phyloP scores from a whole-genome alignment of 2,329 filamentous ascomycete genomes.

The Ambrosiella xylebori region DNA sequence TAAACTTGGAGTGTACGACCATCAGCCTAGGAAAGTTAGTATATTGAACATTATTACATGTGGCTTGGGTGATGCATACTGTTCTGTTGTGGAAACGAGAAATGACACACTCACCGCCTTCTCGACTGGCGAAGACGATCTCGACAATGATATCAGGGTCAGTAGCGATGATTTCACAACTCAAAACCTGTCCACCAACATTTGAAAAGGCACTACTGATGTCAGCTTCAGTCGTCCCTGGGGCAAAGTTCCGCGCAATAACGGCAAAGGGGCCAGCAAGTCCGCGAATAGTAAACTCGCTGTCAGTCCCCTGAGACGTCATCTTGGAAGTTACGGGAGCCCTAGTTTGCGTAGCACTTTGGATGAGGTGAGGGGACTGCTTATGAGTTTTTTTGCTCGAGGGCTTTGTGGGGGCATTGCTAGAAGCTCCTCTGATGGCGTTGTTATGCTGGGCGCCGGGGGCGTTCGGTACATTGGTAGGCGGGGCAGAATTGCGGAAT shows the following conservation, averaged over 20 bases:
- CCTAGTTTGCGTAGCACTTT: neutral
- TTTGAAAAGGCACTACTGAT: slow-evolving; percentile 69
- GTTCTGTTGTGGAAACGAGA: slow-evolving; percentile 63
- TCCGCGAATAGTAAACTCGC: slow-evolving; percentile 53
- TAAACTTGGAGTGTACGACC: slow-evolving; percentile 59
- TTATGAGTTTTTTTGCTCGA: neutral
- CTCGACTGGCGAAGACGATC: slow-evolving; percentile 53
- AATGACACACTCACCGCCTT: slow-evolving; percentile 59
- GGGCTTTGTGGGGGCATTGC: neutral
- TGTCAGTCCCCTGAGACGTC: neutral
- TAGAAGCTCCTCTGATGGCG: neutral
- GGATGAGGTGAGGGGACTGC: neutral
- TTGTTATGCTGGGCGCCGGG: neutral
- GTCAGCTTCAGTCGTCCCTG: slow-evolving; percentile 64
- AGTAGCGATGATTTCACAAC: slow-evolving; percentile 50
- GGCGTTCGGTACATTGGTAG: neutral
- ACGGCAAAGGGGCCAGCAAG: slow-evolving; percentile 54
- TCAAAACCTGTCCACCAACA: slow-evolving; percentile 49
- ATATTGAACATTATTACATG: neutral
- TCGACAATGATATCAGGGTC: slow-evolving; percentile 60
- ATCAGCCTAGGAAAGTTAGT: slow-evolving; percentile 39
- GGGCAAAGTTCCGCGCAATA: slow-evolving; percentile 66
- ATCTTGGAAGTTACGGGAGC: neutral
- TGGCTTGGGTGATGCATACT: slow-evolving; percentile 26
- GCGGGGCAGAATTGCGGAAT: neutral